These are phyloP conservation scores for Flueggea neowawraea DNA, from an alignment of 441 rosid species.

Conservation along the genomic window DNA sequence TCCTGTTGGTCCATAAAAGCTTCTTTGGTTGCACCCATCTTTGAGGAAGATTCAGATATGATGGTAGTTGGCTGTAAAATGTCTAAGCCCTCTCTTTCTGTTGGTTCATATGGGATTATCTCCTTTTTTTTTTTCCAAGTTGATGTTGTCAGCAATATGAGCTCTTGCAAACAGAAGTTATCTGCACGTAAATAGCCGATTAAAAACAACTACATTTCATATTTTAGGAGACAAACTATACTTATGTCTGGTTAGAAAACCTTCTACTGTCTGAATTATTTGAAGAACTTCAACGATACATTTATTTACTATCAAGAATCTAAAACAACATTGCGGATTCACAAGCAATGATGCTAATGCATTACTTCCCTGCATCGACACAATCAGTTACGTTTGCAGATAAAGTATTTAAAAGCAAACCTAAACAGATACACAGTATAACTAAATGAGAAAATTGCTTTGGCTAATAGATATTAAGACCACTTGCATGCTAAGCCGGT, in stretches of 20 bases:
- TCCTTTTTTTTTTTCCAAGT: slow-evolving; percentile 27
- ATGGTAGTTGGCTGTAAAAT: slow-evolving; percentile 17
- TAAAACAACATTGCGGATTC: slow-evolving; percentile 59
- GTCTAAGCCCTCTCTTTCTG: slow-evolving; percentile 21
- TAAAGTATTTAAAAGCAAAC: background rate
- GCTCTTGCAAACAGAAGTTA: slow-evolving; percentile 69
- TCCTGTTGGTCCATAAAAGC: slow-evolving; percentile 18
- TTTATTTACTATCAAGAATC: slow-evolving; percentile 57
- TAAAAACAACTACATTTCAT: background rate
- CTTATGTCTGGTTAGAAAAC: slow-evolving; percentile 27
- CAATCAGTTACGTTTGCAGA: slow-evolving; percentile 13
- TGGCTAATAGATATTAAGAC: no score
- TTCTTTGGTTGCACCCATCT: slow-evolving; percentile 18
- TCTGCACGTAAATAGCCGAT: slow-evolving; percentile 32
- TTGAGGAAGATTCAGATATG: slow-evolving; percentile 19
- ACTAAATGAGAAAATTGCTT: no score
- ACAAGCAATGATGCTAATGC: slow-evolving; percentile 57
- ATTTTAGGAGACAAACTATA: background rate
- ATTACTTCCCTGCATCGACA: slow-evolving; percentile 55
- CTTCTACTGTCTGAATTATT: slow-evolving; percentile 71
- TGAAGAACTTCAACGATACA: slow-evolving; percentile 67
- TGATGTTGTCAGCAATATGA: slow-evolving; percentile 62
- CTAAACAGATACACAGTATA: no score
- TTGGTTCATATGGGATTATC: slow-evolving; percentile 2
- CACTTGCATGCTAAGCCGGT: no score